Conservation (phyloP, 2,329 filamentous ascomycete genomes). For the Microsporum audouinii region DNA sequence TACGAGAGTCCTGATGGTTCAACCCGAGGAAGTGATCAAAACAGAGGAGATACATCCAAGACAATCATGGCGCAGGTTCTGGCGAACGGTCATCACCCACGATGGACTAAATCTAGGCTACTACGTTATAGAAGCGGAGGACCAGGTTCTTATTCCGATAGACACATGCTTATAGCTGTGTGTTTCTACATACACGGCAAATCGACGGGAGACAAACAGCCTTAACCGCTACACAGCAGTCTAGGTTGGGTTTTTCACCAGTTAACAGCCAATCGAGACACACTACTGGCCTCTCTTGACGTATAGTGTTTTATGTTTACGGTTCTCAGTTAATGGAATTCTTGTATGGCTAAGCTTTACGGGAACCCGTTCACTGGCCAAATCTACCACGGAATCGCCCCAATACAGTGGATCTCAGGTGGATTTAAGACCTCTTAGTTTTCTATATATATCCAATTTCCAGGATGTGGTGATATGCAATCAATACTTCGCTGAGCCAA, state of each 20-base stretch:
- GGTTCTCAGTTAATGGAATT: neutral
- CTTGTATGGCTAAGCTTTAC: neutral
- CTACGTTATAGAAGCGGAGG: neutral
- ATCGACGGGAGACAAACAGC: neutral
- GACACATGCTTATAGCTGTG: neutral
- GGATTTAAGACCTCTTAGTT: neutral
- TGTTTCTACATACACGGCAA: neutral
- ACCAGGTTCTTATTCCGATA: neutral
- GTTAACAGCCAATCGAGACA: too few species aligned
- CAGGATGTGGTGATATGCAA: neutral
- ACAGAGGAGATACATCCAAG: neutral
- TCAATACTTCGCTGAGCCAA: too few species aligned
- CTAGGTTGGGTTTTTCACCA: too few species aligned
- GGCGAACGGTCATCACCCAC: neutral
- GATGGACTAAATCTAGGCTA: neutral
- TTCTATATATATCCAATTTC: neutral
- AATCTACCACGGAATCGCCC: neutral
- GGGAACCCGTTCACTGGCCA: neutral
- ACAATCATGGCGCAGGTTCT: neutral
- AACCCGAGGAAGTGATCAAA: neutral
- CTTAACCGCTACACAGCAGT: too few species aligned
- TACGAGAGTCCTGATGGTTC: neutral
- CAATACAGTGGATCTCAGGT: neutral
- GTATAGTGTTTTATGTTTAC: neutral
- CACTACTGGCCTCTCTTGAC: neutral